Percentiles rank a stretch among this genome's conserved stretches.
These are phyloP conservation scores for Didymella sp. DNA, from an alignment of 2,329 filamentous ascomycete species.

Conservation along the genomic window DNA sequence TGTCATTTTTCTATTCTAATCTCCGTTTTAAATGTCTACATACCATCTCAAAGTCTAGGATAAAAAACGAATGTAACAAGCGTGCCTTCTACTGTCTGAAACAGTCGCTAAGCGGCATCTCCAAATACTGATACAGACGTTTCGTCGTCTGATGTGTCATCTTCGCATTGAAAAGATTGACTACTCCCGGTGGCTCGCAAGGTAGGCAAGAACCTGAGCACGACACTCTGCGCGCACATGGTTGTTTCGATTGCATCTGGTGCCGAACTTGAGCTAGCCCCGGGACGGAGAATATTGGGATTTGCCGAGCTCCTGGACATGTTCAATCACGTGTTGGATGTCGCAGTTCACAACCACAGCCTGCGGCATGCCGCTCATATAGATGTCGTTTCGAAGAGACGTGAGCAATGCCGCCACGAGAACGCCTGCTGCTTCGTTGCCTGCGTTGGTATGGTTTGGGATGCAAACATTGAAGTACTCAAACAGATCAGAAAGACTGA, in stretches of 20 bases:
- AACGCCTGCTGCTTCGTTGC: constrained; percentile 25
- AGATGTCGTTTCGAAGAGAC: constrained; percentile 9
- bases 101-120: background rate
- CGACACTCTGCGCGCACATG: background rate
- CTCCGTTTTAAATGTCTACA: no score
- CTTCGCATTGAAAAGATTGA: background rate
- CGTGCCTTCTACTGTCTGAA: background rate
- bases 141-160: background rate
- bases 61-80: no score
- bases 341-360: background rate
- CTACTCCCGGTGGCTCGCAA: background rate
- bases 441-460: constrained; percentile 23
- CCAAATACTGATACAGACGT: background rate
- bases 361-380: background rate
- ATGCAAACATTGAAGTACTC: constrained; percentile 20
- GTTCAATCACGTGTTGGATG: background rate
- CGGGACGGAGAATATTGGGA: background rate
- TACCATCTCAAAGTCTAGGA: no score
- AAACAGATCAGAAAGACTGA: constrained; percentile 21
- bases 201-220: background rate
- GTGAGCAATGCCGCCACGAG: constrained; percentile 26
- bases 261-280: background rate
- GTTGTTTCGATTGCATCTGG: background rate
- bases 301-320: background rate
- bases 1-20: no score